Percentiles rank a stretch among this genome's conserved stretches.
phyloP scores from a whole-genome alignment of 225 moss, liverwort and hornwort genomes.

The Neckera pumila region DNA sequence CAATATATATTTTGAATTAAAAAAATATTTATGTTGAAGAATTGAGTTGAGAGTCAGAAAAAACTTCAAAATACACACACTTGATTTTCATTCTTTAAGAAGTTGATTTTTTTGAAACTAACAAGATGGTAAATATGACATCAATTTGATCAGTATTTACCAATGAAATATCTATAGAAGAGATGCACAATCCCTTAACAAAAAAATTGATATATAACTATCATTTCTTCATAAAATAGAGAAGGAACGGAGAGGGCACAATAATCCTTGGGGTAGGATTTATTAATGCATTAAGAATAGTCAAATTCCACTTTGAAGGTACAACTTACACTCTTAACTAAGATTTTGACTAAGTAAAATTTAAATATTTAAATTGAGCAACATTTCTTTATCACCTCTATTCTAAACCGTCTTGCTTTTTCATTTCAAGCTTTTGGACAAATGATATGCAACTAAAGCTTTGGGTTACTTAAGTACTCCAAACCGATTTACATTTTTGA shows the following conservation, averaged over 20 bases:
- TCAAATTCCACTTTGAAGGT: neutral
- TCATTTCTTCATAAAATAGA: neutral
- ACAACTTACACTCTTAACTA: no score
- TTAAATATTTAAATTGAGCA: neutral
- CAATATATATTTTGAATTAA: no score
- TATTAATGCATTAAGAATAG: neutral
- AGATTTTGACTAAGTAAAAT: neutral
- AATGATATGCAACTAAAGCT: no score
- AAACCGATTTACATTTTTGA: accelerated
- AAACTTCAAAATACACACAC: no score
- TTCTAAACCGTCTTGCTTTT: neutral
- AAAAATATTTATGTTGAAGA: no score
- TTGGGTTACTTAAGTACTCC: accelerated
- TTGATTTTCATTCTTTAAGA: no score
- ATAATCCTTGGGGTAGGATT: accelerated
- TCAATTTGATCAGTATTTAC: neutral
- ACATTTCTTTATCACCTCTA: neutral
- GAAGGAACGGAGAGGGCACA: accelerated
- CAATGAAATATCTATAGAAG: no score
- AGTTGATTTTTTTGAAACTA: neutral
- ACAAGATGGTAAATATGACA: neutral
- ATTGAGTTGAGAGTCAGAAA: no score
- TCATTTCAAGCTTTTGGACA: neutral
- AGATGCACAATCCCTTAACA: no score
- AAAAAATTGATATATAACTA: neutral